These are phyloP conservation scores for Nemania sp. DNA, from an alignment of 2,329 filamentous ascomycete species.

Conservation along the genomic window DNA sequence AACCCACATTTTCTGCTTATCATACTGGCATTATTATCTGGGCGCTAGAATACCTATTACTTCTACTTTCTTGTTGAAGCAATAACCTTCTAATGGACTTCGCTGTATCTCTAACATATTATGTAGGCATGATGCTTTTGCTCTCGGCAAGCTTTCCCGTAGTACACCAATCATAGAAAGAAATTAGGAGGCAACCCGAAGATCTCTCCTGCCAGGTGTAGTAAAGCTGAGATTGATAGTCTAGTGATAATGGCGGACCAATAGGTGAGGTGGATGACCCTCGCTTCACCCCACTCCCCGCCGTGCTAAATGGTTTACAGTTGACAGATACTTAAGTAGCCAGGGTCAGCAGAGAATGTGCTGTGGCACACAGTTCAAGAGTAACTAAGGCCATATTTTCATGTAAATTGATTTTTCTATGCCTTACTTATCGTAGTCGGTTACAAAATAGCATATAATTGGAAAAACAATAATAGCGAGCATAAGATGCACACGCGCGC, in stretches of 20 bases:
- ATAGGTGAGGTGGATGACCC: neutral
- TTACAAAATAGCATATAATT: neutral
- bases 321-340: neutral
- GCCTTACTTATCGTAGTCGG: constrained; percentile 4
- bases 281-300: neutral
- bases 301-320: neutral
- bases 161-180: neutral
- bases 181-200: constrained; percentile 15
- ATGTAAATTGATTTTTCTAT: neutral
- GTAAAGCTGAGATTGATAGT: constrained; percentile 1
- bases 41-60: no score
- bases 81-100: no score
- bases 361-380: neutral
- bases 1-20: no score
- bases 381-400: neutral
- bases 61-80: no score
- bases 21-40: no score
- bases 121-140: neutral
- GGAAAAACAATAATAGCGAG: constrained; percentile 13
- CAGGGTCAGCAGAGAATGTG: neutral
- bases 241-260: neutral
- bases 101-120: neutral
- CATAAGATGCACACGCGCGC: constrained; percentile 35
- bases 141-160: constrained; percentile 13
- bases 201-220: neutral